Conservation (phyloP, 83 land plant species). For the Picea abies region DNA sequence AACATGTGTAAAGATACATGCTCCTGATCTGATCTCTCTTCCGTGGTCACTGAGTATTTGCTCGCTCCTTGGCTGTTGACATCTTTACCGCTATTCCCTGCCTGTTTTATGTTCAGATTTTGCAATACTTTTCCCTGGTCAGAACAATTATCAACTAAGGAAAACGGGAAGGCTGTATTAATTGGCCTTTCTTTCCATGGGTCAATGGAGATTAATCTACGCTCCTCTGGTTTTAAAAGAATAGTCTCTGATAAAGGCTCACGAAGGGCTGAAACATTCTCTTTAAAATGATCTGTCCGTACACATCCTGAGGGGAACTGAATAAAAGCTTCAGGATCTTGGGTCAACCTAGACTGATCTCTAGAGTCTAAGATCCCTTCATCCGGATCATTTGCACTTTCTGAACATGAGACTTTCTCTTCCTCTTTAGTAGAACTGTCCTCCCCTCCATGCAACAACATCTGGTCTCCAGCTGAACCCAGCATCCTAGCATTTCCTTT, state of each 20-base stretch:
- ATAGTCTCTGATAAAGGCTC: conserved; percentile 27
- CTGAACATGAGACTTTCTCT: conserved; percentile 22
- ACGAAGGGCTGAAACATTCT: conserved; percentile 14
- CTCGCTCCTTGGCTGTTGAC: conserved; percentile 23
- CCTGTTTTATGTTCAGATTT: conserved; percentile 13
- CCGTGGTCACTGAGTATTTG: conserved; percentile 15
- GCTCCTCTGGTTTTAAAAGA: conserved; percentile 32
- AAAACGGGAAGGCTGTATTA: conserved; percentile 46
- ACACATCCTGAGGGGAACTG: conserved; percentile 7
- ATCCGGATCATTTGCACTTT: conserved; percentile 18
- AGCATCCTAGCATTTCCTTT: conserved; percentile 13
- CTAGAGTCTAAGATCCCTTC: conserved; percentile 23
- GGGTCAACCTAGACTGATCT: conserved; percentile 12
- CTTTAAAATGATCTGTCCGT: not conserved
- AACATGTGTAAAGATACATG: conserved; percentile 29
- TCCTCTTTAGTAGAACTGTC: conserved; percentile 16
- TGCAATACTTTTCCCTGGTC: conserved; percentile 19
- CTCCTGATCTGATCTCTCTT: conserved; percentile 41
- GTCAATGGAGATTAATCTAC: conserved; percentile 20
- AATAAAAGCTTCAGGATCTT: conserved; percentile 25
- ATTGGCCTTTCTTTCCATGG: conserved; percentile 36
- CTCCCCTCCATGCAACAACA: not conserved
- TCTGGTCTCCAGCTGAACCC: conserved; percentile 8
- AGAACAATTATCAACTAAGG: conserved; percentile 27
- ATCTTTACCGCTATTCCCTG: conserved; percentile 25